Evolutionary conservation across 345 rosid genomes (phyloP), one percentile per base, ranked within the genome.

Genomic region (Hibiscus trionum): DNA sequence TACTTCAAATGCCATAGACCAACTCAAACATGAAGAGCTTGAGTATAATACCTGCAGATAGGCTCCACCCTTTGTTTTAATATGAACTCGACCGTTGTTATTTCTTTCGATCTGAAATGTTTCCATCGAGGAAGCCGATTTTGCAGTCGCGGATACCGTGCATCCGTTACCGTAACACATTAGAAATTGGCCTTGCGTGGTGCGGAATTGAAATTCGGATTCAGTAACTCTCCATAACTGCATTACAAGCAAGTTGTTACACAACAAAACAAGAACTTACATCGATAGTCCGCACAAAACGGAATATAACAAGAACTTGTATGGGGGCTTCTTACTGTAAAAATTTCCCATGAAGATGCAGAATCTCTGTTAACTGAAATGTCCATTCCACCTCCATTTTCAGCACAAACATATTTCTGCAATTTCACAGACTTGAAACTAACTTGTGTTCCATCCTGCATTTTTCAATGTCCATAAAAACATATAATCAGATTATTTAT

Each of bases 201-300:
- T 76, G 14, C 88, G 87, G 61, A 90, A 77, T 73, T 79, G 87
- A 80, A 90, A 90, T 57, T 81, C 77, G 63, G 80, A 80, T 70
- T 80, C 86, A 27, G 89, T 82, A 60, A 85, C 75, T 82, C 95
- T 86, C 95, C 89, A 87, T 35, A 86, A 79, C 92, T 90, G 88
- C 76, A 79, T 67, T 61, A 62, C 61, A 69, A 55, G 55, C 46
- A 47, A 44, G 26, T 26, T 52, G 6, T 56, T 8, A 3, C 56
- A 76, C 61, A 55, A 76, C 26, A 62, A 61, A 17, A 16, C 17
- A 60, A 14, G 47, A 29, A 9, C n/a, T 52, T 17, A 71, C 35
- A 0, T 4, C 5, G n/a, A 3, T 47, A 47, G 53, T 14, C 53
- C 17, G 26, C n/a, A 2, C 44, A 69, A 35, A 12, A 17, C 3